These are phyloP conservation scores for Quercus gilva DNA, from an alignment of 306 rosid species.

Conservation along the genomic window DNA sequence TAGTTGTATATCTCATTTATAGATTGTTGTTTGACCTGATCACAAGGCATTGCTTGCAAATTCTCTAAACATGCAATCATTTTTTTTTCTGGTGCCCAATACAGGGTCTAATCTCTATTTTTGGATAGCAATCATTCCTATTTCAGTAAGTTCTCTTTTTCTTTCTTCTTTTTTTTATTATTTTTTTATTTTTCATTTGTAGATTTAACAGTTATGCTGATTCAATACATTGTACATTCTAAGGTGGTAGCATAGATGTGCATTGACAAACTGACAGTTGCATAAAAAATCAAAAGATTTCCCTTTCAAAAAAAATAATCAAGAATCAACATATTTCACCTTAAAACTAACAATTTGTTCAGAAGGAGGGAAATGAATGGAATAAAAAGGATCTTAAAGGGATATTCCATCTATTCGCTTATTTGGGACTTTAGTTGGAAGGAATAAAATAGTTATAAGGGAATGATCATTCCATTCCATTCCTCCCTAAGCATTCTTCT, in stretches of 20 bases:
- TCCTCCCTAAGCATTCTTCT: too few species aligned
- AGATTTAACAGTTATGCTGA: not conserved
- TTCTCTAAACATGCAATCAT: constrained; percentile 19
- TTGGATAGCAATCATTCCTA: constrained; percentile 95
- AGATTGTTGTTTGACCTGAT: constrained; percentile 1
- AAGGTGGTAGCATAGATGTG: not conserved
- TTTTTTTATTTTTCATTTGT: constrained; percentile 5
- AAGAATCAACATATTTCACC: too few species aligned
- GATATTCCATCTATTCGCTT: too few species aligned
- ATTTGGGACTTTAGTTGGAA: too few species aligned
- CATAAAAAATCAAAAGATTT: not conserved
- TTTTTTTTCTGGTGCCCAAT: constrained; percentile 8
- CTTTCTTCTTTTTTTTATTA: constrained; percentile 10
- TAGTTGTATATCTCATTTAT: not conserved
- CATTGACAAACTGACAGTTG: not conserved
- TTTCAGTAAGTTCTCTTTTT: constrained; percentile 54
- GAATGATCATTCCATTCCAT: too few species aligned
- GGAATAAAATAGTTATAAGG: too few species aligned
- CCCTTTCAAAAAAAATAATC: not conserved
- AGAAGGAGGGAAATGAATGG: too few species aligned
- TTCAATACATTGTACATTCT: not conserved
- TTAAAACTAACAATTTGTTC: too few species aligned
- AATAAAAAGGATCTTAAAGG: too few species aligned
- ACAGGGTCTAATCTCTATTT: constrained; percentile 95
- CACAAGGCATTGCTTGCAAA: constrained; percentile 17